phyloP scores from a whole-genome alignment of 495 filamentous ascomycete genomes.

The Aspergillus funiculosus region DNA sequence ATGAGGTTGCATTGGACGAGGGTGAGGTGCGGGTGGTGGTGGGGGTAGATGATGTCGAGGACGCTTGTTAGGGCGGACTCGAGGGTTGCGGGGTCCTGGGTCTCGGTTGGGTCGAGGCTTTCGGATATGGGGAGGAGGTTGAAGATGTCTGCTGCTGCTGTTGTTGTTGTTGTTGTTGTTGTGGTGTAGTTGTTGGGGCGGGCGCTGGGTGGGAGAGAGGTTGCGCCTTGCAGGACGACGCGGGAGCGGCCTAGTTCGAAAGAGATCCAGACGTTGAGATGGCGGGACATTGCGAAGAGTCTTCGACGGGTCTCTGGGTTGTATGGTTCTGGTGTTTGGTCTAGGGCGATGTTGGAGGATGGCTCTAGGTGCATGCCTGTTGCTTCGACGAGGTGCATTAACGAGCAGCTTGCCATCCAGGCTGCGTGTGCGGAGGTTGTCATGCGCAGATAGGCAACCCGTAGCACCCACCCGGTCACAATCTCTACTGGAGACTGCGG shows the following conservation, averaged over 20 bases:
- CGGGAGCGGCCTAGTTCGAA: conserved; percentile 51
- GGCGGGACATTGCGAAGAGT: conserved; percentile 46
- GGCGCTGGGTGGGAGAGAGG: conserved; percentile 25
- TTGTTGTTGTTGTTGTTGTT: not conserved
- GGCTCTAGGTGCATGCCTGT: conserved; percentile 46
- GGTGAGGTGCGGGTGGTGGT: conserved; percentile 32
- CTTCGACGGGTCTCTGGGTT: conserved; percentile 38
- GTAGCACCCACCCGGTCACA: conserved; percentile 49
- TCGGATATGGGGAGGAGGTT: conserved; percentile 42
- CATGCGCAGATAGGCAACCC: conserved; percentile 47
- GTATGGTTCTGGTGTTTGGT: conserved; percentile 16
- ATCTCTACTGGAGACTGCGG: conserved; percentile 32
- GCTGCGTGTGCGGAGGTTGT: conserved; percentile 47
- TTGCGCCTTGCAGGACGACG: conserved; percentile 40
- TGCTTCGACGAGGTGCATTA: conserved; percentile 52
- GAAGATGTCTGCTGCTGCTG: conserved; percentile 29
- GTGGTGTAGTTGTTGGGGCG: conserved; percentile 15
- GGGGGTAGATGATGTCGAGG: conserved; percentile 31
- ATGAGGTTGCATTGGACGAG: conserved; percentile 48
- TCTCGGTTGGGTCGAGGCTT: conserved; percentile 38
- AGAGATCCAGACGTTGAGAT: conserved; percentile 47
- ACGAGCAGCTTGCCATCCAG: conserved; percentile 51
- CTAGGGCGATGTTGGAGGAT: conserved; percentile 18
- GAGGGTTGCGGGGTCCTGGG: conserved; percentile 32
- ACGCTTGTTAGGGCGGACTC: conserved; percentile 34